Base-by-base conservation (phyloP, 169 alveolate species). In the Miamiensis avidus region DNA sequence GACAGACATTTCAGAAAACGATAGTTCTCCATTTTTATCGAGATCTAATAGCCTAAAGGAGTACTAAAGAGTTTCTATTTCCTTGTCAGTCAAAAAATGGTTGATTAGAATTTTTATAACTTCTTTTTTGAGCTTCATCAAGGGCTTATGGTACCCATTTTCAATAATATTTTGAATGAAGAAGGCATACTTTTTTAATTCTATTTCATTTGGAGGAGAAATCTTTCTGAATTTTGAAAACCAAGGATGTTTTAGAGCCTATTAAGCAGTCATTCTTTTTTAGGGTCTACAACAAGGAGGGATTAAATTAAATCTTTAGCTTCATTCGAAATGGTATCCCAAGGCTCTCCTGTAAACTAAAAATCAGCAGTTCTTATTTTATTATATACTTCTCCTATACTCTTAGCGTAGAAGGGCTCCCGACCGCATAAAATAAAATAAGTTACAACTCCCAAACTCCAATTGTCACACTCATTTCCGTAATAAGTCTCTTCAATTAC, bases 381-480 rank as follows among this genome's bases (percentile, higher is more conserved):
- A 25, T 78, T 84, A 65, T 91, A 84, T 1, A 95, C 87, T 74
- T 86, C 95, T 25, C 85, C 90, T 34, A 89, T 91, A 31, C 82
- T 89, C 69, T 86, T 86, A 16, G 96, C 96, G 74, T 86, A 78
- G 82, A 95, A 95, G 34, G 98, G 98, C 0, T 93, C 95, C 15
- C 81, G 81, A 0, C 98, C 98, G 29, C 91, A 87, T 11, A 95
- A 78, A n/a, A 94, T 75, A 78, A 91, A 92, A 87, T 93, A 91
- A 81, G 92, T 65, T 1, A 95, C 88, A 31, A 94, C 96, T 16
- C 98, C 98, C 6, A 92, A 81, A 74, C 95, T 88, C 97, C 98
- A 95, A 26, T 89, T 87, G 82, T 95, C 98, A 75, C 96, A 93
- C 88, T 91, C 81, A 33, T 82, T 89, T 72, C 64, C 75, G 28